Base-by-base conservation (phyloP, 1,284 basidiomycete genomes). In the Acaromyces ingoldii region DNA sequence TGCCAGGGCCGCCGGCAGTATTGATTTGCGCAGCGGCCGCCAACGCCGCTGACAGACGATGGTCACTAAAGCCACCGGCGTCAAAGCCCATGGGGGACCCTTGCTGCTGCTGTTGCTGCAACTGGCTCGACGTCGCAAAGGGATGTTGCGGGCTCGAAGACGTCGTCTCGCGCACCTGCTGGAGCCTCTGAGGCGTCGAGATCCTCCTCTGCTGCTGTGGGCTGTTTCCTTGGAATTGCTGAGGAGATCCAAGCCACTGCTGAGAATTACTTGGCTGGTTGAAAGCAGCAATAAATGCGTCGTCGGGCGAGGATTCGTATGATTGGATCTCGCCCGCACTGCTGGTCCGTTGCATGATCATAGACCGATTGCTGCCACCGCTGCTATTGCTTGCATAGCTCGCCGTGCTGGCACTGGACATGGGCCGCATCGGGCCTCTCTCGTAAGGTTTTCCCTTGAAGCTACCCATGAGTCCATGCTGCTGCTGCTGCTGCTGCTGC, bases 1-100 rank as follows among this genome's bases (percentile, higher is more conserved):
- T 24, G 19, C 28, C 17, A 11, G n/a, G n/a, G 31, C 11, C 24
- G 13, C 50, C 49, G 4, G 44, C 51, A 0, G 58, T 46, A 39
- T 61, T 62, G 43, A 66, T 63, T 11, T 57, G 58, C 0, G 63
- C 63, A 38, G 57, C 57, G 19, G 46, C 50, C n/a, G 63, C 63
- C n/a, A 66, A 37, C n/a, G 59, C 62, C n/a, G 58, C 55, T 11
- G 63, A 62, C 13, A 66, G 57, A n/a, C 53, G 50, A 37, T 63
- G 60, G 49, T 66, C 63, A 51, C 51, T 65, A 49, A 54, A 65
- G 19, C 56, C 63, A 9, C 56, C 52, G n/a, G 55, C 57, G 25
- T 58, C 60, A 33, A 62, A 60, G 10, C 6, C 2, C 31, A 30
- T 22, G 9, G 15, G 19, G 17, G 15, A 29, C 40, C 22, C 17